Base-by-base conservation (phyloP, 2,329 filamentous ascomycete genomes). In the Parastagonospora avenae region DNA sequence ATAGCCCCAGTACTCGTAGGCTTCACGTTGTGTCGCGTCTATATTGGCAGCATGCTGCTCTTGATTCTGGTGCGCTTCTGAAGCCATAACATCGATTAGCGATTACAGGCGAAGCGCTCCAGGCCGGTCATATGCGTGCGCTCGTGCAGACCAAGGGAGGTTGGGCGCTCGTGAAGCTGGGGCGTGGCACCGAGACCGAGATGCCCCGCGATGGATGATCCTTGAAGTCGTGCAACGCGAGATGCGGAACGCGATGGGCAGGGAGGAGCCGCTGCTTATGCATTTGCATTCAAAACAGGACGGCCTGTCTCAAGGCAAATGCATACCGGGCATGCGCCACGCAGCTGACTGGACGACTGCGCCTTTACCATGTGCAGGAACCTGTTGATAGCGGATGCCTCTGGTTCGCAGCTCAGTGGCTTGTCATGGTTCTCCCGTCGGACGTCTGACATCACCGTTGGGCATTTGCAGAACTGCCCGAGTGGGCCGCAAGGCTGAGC, bases 1-100 rank as follows among this genome's bases (percentile, higher is more conserved):
- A 55, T 79, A 80, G 10, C 77, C 78, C 79, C 79, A 81, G 57
- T 79, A 80, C 54, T 80, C 71, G 45, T 70, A 71, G 5, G 79
- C 78, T 64, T 81, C 79, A 48, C 61, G 61, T 15, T 68, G 60
- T 28, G 66, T 60, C n/a, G 70, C 63, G 41, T 73, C 64, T 36
- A 48, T 54, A 40, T 62, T 56, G 14, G 63, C 61, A 33, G 57
- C 57, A 16, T 53, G 50, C 40, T 58, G 54, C 46, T 57, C 57
- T 46, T 57, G 51, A 12, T 45, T 50, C 33, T 62, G 60, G n/a
- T 54, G 59, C 37, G 64, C 45, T 55, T 70, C 67, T 29, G 64
- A 51, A 29, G 63, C 62, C 70, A 73, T 73, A 29, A 40, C 57
- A 61, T 54, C 42, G 48, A 52, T 30, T 40, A 33, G 47, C 52